phyloP scores from a whole-genome alignment of 768 basidiomycete genomes.

The Austroboletus eburneus region DNA sequence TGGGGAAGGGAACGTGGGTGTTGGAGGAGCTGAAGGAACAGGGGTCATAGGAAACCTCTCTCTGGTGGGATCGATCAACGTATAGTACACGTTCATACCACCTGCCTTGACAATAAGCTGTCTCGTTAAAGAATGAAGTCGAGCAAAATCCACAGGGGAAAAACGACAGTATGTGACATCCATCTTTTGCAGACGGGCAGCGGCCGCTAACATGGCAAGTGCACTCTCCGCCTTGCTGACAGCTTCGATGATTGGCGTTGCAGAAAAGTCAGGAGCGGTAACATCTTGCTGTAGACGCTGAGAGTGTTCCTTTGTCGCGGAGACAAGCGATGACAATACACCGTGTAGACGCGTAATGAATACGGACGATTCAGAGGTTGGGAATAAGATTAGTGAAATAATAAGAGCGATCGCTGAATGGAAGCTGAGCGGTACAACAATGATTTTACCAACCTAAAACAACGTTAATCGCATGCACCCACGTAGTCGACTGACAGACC shows the following conservation, averaged over 20 bases:
- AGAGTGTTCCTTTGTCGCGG: conserved; percentile 44
- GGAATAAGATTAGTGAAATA: conserved; percentile 54
- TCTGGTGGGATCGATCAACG: conserved; percentile 56
- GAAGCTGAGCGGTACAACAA: conserved; percentile 55
- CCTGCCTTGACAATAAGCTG: conserved; percentile 54
- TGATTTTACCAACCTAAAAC: conserved; percentile 43
- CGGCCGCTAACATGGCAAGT: conserved; percentile 49
- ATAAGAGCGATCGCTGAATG: conserved; percentile 56
- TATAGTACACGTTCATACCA: conserved; percentile 61
- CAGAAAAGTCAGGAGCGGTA: conserved; percentile 34
- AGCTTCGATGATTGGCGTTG: conserved; percentile 30
- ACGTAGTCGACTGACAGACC: conserved; percentile 23
- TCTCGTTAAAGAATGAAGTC: conserved; percentile 47
- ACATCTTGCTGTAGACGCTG: conserved; percentile 39
- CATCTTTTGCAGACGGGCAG: conserved; percentile 47
- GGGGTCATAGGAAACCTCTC: conserved; percentile 55
- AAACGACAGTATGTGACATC: conserved; percentile 63
- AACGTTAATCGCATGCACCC: not conserved
- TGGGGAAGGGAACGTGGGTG: conserved; percentile 35
- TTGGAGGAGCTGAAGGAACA: conserved; percentile 29
- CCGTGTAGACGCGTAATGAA: conserved; percentile 49
- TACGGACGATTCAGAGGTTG: conserved; percentile 54
- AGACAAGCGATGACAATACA: conserved; percentile 46
- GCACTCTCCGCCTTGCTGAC: conserved; percentile 41
- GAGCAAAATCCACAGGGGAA: conserved; percentile 50